Evolutionary conservation across 2,329 filamentous ascomycete species (phyloP).

Genomic region (Cordyceps cateniannulata): DNA sequence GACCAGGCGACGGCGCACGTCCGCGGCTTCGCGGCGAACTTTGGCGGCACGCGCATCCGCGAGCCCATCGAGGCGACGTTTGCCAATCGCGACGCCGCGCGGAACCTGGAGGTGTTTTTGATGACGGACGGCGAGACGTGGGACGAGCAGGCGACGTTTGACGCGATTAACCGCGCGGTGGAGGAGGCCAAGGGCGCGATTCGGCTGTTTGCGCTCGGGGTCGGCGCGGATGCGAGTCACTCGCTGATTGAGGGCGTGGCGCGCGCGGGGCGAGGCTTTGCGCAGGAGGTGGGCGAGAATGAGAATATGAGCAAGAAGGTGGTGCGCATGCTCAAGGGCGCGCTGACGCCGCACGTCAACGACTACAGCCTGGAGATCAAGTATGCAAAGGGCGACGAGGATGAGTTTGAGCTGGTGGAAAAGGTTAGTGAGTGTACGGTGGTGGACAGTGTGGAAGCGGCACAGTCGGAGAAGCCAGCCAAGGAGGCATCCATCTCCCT

Average conservation of each 20-base stretch:
- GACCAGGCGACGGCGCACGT: conserved; percentile 37
- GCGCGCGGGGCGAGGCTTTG: conserved; percentile 48
- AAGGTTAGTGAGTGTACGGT: conserved; percentile 44
- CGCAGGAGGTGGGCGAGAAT: conserved; percentile 53
- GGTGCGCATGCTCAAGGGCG: conserved; percentile 67
- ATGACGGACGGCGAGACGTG: conserved; percentile 53
- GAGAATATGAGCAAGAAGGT: conserved; percentile 65
- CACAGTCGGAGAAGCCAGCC: conserved; percentile 15
- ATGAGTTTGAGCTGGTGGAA: conserved; percentile 59
- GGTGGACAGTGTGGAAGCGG: conserved; percentile 27
- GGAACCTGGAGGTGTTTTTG: conserved; percentile 47
- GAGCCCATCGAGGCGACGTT: conserved; percentile 38
- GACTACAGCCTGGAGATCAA: conserved; percentile 59
- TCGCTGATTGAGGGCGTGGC: conserved; percentile 49
- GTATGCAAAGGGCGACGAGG: conserved; percentile 37
- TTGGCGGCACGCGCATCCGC: conserved; percentile 50
- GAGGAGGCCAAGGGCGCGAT: conserved; percentile 34
- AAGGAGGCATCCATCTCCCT: conserved; percentile 42
- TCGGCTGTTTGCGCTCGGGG: conserved; percentile 49
- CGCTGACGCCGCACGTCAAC: conserved; percentile 57
- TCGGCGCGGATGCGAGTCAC: conserved; percentile 45
- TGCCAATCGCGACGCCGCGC: conserved; percentile 33
- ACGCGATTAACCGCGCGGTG: conserved; percentile 37
- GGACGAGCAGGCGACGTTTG: conserved; percentile 36
- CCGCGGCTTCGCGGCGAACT: conserved; percentile 35